These are phyloP conservation scores for Myochromella boudieri DNA, from an alignment of 768 basidiomycete species.

Conservation along the genomic window DNA sequence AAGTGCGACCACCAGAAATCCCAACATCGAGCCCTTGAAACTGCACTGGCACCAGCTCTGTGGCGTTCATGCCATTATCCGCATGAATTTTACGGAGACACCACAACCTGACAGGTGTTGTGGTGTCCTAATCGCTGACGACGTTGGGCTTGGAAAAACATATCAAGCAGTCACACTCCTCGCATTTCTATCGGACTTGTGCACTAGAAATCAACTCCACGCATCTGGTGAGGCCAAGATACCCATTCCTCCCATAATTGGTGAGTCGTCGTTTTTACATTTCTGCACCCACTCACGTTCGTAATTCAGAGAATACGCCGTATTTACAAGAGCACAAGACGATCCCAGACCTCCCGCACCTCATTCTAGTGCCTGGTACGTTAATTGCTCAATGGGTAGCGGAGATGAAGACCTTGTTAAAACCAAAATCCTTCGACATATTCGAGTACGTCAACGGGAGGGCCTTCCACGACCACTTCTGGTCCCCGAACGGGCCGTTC, in stretches of 20 bases:
- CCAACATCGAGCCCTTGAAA: background rate
- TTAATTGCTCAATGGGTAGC: conserved; percentile 6
- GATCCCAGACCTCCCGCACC: background rate
- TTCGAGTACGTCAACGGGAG: conserved; percentile 4
- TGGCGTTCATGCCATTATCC: too few relatives aligned
- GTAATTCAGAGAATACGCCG: background rate
- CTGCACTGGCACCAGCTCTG: conserved; percentile 24
- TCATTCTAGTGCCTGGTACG: conserved; percentile 9
- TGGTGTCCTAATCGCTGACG: conserved; percentile 21
- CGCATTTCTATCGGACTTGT: too few relatives aligned
- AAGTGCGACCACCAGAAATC: background rate
- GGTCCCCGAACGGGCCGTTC: conserved; percentile 4
- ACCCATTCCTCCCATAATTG: conserved; percentile 20
- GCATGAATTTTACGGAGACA: conserved; percentile 6
- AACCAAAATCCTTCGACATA: conserved; percentile 6
- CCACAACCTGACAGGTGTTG: too few relatives aligned
- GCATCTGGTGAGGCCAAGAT: too few relatives aligned
- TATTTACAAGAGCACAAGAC: background rate
- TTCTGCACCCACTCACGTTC: background rate
- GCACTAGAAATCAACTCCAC: too few relatives aligned
- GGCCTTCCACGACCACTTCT: conserved; percentile 1
- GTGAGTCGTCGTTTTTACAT: conserved; percentile 11
- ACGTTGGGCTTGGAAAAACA: conserved; percentile 19
- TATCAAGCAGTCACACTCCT: conserved; percentile 5
- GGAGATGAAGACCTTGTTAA: conserved; percentile 11